Base-by-base conservation (phyloP, 768 basidiomycete genomes). In the Phanerochaete carnosa region DNA sequence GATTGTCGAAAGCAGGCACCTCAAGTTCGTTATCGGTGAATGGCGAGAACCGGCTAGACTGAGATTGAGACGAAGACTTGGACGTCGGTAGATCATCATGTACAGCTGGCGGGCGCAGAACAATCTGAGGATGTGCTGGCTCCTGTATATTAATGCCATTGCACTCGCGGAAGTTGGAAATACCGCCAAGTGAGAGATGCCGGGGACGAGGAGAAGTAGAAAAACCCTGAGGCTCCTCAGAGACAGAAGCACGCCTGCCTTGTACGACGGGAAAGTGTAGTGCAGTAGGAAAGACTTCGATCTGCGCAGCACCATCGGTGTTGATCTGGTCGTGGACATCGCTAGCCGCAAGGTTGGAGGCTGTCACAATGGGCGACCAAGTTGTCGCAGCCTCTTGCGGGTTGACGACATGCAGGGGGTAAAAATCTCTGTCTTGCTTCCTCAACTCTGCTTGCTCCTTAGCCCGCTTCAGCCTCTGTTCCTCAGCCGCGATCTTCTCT, bases 401-500 rank as follows among this genome's bases (percentile, higher is more conserved):
- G 35, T 68, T 60, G 52, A 67, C 65, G 51, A 67, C 69, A 50
- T 68, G 65, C 65, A 72, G 66, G 33, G 67, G 72, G 58, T 72
- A 72, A 64, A 76, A 72, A 51, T 69, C 70, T 56, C 75, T 75
- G 55, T 77, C 77, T 55, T 81, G 77, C 69, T 73, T 81, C 59
- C 76, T 69, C 51, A 76, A 74, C 66, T 85, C 84, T 30, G 81
- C 84, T 54, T 79, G 82, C 64, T 86, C 85, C 65, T 83, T 84
- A 37, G 84, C 78, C n/a, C 73, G 69, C 63, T 74, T 78, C 59
- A 95, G 74, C 57, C 79, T 79, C 64, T 83, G 83, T 73, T 80
- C 86, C 72, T 86, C 85, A 60, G 81, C 78, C 32, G 82, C 78
- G 35, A 94, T 79, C 66, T 76, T 82, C 51, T 87, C 87, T 72